These are phyloP conservation scores for Salvia miltiorrhiza DNA, from an alignment of 257 asterid species.

Conservation along the genomic window DNA sequence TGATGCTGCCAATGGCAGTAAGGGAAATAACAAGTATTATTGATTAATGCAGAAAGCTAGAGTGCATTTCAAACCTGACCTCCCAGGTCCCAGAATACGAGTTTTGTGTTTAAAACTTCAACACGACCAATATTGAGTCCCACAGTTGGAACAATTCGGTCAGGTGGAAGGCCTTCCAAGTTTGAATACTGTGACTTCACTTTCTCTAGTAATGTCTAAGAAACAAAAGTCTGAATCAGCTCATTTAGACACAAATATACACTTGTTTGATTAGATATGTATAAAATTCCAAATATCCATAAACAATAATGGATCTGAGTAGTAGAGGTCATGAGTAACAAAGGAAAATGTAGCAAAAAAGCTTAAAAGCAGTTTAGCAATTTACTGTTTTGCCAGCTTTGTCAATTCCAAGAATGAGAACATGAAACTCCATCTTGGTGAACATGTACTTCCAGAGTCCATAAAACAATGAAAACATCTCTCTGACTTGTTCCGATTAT, in stretches of 20 bases:
- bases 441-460: slow-evolving; percentile 81
- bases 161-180: slow-evolving; percentile 86
- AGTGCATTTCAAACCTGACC: slow-evolving; percentile 72
- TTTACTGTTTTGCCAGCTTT: slow-evolving; percentile 93
- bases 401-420: slow-evolving; percentile 95
- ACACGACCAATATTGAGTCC: slow-evolving; percentile 91
- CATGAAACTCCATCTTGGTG: slow-evolving; percentile 88
- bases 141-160: slow-evolving; percentile 91
- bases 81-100: slow-evolving; percentile 96
- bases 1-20: not conserved
- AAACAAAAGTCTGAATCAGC: slow-evolving; percentile 21
- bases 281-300: not conserved
- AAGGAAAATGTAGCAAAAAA: not conserved
- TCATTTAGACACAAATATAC: not conserved
- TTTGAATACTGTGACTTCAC: slow-evolving; percentile 78
- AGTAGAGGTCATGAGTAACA: not conserved
- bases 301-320: not conserved
- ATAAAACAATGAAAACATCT: slow-evolving; percentile 82
- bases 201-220: slow-evolving; percentile 84
- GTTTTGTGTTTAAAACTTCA: slow-evolving; percentile 72
- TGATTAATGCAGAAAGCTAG: slow-evolving; percentile 21
- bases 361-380: slow-evolving; percentile 10
- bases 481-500: slow-evolving; percentile 18
- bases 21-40: slow-evolving; percentile 1
- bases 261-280: not conserved